Base-by-base conservation (phyloP, 768 basidiomycete species). In the Boletus reticulatus region DNA sequence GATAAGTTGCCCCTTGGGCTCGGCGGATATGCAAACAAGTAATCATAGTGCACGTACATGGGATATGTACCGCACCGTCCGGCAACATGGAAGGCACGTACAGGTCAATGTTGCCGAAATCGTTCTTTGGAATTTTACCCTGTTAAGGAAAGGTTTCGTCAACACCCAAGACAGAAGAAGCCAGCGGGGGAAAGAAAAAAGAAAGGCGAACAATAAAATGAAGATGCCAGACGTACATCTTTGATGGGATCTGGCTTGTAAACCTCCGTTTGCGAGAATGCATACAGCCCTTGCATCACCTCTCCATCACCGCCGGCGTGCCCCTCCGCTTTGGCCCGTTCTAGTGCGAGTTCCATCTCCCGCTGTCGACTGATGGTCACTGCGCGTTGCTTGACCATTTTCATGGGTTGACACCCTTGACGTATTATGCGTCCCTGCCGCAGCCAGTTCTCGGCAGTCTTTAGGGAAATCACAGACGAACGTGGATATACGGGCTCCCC, bases 81-180 rank as follows among this genome's bases (percentile, higher is more conserved):
- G 97, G 97, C 31, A 98, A 79, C 97, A 99, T 99, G 4, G 92
- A 87, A 29, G 92, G 88, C 24, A 91, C 92, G 70, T 96, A 99
- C 24, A 99, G 74, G 73, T 99, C 96, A 60, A 99, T 90, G 69
- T 98, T 99, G 17, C 96, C 96, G 69, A 96, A 99, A 60, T 87
- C 84, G 65, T 99, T 99, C 75, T 92, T 95, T 7, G 94, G 94
- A 31, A 99, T 82, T 68, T 83, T 85, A 32, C 96, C 96, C 95
- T 98, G 65, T 27, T 39, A 55, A 39, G 52, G 19, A 47, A 53
- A 36, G 3, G 17, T 50, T 49, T 59, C 39, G 50, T 62, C 27
- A 59, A 22, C 41, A 29, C 32, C 19, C 31, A 49, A 31, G 37
- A 39, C 24, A n/a, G 43, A 41, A 43, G 31, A 41, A 19, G 34